Base-by-base conservation (phyloP, 306 rosid genomes). In the Rosa lucieae region DNA sequence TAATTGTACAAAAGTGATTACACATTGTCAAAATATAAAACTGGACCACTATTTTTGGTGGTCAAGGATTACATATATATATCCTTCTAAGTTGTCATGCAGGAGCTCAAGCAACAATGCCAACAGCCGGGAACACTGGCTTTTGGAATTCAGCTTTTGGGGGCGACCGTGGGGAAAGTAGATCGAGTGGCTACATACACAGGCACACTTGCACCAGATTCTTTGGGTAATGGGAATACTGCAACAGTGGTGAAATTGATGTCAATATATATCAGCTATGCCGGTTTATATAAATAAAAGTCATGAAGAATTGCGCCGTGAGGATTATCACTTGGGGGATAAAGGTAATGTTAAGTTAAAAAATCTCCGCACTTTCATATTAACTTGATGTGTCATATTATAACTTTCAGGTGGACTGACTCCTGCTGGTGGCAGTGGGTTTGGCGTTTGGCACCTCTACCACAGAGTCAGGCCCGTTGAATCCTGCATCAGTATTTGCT, bases 231-330 rank as follows among this genome's bases (percentile, higher is more conserved):
- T 75, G 91, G 93, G 73, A 39, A 90, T 39, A 90, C 78, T 84
- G 65, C n/a, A 62, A 62, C 90, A 29, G 77, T 56, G 78, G 95
- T 84, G 35, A 91, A 87, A 80, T 89, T 95, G 78, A 92, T 88
- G 89, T 93, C 99, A 61, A 91, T 95, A 82, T 95, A 91, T 95
- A 82, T 95, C 98, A 23, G 97, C 98, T 56, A 93, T 95, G 99
- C 85, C 97, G 53, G 63, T 75, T 70, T 95, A 86, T 90, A 95
- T 84, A 80, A 95, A 95, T 63, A 95, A 92, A 87, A 90, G 96
- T 83, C 99, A 95, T 0, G 98, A 95, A 79, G 99, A 95, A 86
- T 90, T 93, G 66, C 88, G 96, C 86, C 90, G 92, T 96, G 98
- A 95, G 84, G 99, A 95, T 84, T 89, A 95, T 89, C 98, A 93